A percentile compares a stretch with the other conserved stretches of the same genome.
Conservation (phyloP, 1,284 basidiomycete species). For the Puccinia hordei region DNA sequence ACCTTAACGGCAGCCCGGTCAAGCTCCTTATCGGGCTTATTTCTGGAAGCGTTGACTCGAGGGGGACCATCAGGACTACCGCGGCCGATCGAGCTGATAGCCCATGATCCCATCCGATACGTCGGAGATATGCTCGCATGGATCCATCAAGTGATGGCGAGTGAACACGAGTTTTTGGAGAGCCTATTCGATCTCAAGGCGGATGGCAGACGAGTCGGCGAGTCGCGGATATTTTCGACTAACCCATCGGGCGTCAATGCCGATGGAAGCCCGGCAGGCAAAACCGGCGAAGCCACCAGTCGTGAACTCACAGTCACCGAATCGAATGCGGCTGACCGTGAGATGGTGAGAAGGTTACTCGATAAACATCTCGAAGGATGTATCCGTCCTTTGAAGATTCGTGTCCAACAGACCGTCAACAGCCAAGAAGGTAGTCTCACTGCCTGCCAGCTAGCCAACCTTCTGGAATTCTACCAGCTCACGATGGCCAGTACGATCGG, state of each 20-base stretch:
- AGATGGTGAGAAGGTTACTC: constrained; percentile 77
- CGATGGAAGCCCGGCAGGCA: constrained; percentile 22
- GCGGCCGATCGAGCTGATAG: constrained; percentile 92
- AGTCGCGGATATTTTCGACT: constrained; percentile 60
- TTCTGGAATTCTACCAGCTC: constrained; percentile 89
- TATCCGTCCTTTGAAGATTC: constrained; percentile 64
- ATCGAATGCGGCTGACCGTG: constrained; percentile 68
- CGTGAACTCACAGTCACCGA: constrained; percentile 47
- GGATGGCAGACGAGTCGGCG: constrained; percentile 75
- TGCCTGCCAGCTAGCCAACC: constrained; percentile 85
- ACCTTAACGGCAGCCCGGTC: constrained; percentile 80
- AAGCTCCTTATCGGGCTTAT: constrained; percentile 73
- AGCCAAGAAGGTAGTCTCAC: constrained; percentile 89
- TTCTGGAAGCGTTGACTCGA: constrained; percentile 82
- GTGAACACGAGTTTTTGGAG: constrained; percentile 89
- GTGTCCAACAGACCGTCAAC: constrained; percentile 86
- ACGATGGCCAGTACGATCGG: constrained; percentile 93
- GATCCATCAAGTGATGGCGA: constrained; percentile 94
- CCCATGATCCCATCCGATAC: constrained; percentile 93
- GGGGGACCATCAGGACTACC: constrained; percentile 85
- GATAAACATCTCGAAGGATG: constrained; percentile 77
- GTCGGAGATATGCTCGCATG: constrained; percentile 98
- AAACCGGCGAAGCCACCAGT: constrained; percentile 62
- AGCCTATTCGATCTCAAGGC: constrained; percentile 72
- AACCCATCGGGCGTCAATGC: background rate